phyloP scores from a whole-genome alignment of 192 early-diverging fungal genomes.

The Paraglomus brasilianum region DNA sequence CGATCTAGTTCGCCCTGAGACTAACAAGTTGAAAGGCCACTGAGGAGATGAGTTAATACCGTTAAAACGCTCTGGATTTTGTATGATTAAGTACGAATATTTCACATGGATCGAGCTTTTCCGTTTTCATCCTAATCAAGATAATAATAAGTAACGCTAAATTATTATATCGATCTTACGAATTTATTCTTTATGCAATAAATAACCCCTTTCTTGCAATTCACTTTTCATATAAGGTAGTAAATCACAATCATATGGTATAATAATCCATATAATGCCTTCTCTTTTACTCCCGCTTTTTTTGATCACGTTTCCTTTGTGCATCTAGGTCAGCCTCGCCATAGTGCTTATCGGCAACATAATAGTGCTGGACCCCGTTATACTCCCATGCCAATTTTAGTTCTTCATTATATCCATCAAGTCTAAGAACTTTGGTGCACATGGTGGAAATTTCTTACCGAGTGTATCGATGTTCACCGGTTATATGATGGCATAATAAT shows the following conservation, averaged over 20 bases:
- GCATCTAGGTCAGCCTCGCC: neutral
- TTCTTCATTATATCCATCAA: conserved; percentile 10
- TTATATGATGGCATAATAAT: neutral
- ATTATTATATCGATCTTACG: conserved; percentile 8
- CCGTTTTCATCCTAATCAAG: conserved; percentile 15
- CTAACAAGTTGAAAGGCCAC: conserved; percentile 19
- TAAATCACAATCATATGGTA: conserved; percentile 23
- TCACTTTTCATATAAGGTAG: conserved; percentile 3
- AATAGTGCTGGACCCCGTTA: neutral
- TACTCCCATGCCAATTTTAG: conserved; percentile 5
- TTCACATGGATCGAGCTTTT: neutral
- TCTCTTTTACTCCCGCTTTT: conserved; percentile 22
- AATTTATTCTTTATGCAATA: neutral
- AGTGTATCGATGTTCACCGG: neutral
- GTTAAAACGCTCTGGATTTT: conserved; percentile 18
- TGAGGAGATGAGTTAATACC: conserved; percentile 11
- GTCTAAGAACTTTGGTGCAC: neutral
- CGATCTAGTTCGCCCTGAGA: conserved; percentile 16
- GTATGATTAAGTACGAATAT: conserved; percentile 19
- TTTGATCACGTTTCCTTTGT: neutral
- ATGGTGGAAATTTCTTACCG: conserved; percentile 13
- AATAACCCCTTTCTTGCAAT: conserved; percentile 15
- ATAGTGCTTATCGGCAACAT: neutral
- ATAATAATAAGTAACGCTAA: conserved; percentile 10
- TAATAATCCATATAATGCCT: neutral